These are phyloP conservation scores for Parasarocladium wereldwijsianum DNA, from an alignment of 2,329 filamentous ascomycete species.

Conservation along the genomic window DNA sequence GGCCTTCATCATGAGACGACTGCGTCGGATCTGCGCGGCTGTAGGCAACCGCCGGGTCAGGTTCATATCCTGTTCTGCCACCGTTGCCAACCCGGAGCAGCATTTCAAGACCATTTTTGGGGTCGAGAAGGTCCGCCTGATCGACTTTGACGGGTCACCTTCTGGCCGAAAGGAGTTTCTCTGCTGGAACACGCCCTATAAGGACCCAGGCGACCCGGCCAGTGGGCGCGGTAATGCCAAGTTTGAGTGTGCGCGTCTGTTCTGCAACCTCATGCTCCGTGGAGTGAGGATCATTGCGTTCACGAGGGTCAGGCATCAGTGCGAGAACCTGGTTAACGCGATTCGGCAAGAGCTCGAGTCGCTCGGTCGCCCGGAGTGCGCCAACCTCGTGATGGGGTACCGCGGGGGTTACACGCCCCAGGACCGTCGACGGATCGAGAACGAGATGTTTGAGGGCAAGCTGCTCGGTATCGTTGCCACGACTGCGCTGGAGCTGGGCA, in stretches of 20 bases:
- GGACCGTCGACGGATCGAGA: slow-evolving; percentile 76
- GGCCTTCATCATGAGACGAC: slow-evolving; percentile 81
- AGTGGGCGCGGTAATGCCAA: slow-evolving; percentile 76
- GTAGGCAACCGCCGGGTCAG: slow-evolving; percentile 73
- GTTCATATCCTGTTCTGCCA: slow-evolving; percentile 94
- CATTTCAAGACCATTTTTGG: slow-evolving; percentile 96
- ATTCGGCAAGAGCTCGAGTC: slow-evolving; percentile 63
- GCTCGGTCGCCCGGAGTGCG: slow-evolving; percentile 61
- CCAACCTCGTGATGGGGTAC: slow-evolving; percentile 81
- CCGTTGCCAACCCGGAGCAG: slow-evolving; percentile 78
- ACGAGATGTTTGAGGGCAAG: slow-evolving; percentile 93
- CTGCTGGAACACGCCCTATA: slow-evolving; percentile 95
- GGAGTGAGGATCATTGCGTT: slow-evolving; percentile 91
- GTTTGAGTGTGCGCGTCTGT: slow-evolving; percentile 74
- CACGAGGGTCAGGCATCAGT: slow-evolving; percentile 74
- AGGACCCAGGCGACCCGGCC: slow-evolving; percentile 72
- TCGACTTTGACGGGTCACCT: slow-evolving; percentile 86
- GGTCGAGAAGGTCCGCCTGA: slow-evolving; percentile 62
- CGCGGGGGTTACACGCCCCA: slow-evolving; percentile 88
- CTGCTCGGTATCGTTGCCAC: slow-evolving; percentile 88
- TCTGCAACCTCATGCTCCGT: slow-evolving; percentile 76
- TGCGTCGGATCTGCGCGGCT: slow-evolving; percentile 78
- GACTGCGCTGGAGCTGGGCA: slow-evolving; percentile 80
- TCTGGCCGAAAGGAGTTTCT: slow-evolving; percentile 84
- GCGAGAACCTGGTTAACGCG: slow-evolving; percentile 68